These are phyloP conservation scores for Penicillium frequentans DNA, from an alignment of 2,329 filamentous ascomycete genomes.

Conservation along the genomic window DNA sequence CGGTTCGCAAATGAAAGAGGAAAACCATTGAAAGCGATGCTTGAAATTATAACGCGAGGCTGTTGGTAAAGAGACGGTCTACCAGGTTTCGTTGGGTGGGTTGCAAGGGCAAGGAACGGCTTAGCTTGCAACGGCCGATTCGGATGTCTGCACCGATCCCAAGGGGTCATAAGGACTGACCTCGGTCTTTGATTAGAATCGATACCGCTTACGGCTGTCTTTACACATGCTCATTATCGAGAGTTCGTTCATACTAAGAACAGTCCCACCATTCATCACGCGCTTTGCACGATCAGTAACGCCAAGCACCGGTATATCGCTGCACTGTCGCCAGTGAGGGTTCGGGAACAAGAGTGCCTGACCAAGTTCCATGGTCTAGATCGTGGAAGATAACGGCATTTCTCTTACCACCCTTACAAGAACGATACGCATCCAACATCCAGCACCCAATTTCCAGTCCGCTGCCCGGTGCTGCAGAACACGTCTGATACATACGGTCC, in stretches of 20 bases:
- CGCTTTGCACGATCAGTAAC: not conserved
- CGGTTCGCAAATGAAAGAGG: not conserved
- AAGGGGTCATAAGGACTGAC: not conserved
- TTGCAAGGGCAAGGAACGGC: not conserved
- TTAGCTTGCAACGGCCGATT: not conserved
- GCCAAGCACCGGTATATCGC: not conserved
- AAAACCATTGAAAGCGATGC: not conserved
- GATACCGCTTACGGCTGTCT: not conserved
- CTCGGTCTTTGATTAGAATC: not conserved
- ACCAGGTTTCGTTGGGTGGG: not conserved
- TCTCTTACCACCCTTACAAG: not conserved
- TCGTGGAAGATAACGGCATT: not conserved
- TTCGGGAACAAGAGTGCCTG: not conserved
- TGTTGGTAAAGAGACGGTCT: not conserved
- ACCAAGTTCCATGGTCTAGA: not conserved
- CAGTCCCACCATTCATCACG: not conserved
- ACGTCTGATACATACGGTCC: not conserved
- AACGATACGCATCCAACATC: not conserved
- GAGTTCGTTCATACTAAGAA: not conserved
- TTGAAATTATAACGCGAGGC: not conserved
- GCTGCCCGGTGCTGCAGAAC: not conserved
- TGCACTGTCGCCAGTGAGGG: not conserved
- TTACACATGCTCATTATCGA: not conserved
- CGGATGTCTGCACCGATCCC: not conserved
- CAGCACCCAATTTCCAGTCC: too few relatives aligned